Percentiles rank a stretch among this genome's conserved stretches.
Conservation (phyloP, 1,284 basidiomycete genomes). For the Volvariella volvacea region DNA sequence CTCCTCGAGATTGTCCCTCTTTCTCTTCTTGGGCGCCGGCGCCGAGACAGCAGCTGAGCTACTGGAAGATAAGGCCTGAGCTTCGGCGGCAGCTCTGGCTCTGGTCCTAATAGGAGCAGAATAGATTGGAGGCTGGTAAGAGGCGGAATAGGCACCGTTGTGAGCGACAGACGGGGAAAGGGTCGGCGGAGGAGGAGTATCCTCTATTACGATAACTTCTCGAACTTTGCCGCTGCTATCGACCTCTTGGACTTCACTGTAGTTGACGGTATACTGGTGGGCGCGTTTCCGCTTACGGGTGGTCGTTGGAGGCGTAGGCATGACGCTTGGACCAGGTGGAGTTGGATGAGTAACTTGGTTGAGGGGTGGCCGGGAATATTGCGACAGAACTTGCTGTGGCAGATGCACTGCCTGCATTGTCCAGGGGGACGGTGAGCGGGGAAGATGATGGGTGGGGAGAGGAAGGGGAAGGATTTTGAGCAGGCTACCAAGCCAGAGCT, state of each 20-base stretch:
- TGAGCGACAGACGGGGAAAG: conserved; percentile 66
- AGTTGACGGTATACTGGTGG: conserved; percentile 71
- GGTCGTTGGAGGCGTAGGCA: conserved; percentile 56
- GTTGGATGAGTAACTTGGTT: conserved; percentile 26
- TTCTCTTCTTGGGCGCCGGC: conserved; percentile 72
- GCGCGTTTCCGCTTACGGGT: conserved; percentile 78
- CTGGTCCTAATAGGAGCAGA: conserved; percentile 71
- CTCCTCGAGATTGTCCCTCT: conserved; percentile 64
- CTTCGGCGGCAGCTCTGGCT: conserved; percentile 75
- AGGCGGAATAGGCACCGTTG: conserved; percentile 63
- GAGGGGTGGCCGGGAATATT: conserved; percentile 46
- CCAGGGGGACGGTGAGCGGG: conserved; percentile 42
- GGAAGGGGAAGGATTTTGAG: conserved; percentile 20
- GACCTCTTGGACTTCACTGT: conserved; percentile 79
- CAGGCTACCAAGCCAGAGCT: background rate
- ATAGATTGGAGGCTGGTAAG: conserved; percentile 71
- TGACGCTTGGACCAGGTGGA: conserved; percentile 37
- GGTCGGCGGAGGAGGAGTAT: conserved; percentile 74
- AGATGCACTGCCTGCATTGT: conserved; percentile 64
- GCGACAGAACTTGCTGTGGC: conserved; percentile 48
- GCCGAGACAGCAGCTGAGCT: conserved; percentile 55
- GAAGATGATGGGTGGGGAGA: conserved; percentile 36
- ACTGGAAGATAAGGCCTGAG: conserved; percentile 61
- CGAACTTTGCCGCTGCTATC: conserved; percentile 66
- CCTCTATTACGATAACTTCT: conserved; percentile 84